phyloP scores from a whole-genome alignment of 257 asterid genomes.

The Solanum chmielewskii region DNA sequence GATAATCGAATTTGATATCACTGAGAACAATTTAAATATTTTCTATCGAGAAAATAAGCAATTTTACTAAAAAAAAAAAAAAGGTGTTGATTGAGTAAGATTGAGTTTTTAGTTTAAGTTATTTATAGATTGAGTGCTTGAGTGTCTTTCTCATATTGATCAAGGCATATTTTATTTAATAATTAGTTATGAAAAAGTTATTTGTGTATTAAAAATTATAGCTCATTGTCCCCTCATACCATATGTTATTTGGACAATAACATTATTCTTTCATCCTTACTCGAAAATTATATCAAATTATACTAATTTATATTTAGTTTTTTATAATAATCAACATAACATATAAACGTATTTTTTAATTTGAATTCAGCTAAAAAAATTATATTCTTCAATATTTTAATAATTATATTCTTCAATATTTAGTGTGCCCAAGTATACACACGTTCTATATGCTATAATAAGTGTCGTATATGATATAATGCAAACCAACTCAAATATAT shows the following conservation, averaged over 20 bases:
- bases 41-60: fast-evolving
- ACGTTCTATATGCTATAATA: too few species aligned
- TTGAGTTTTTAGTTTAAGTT: fast-evolving
- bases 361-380: background rate
- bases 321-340: too few species aligned
- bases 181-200: too few species aligned
- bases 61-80: fast-evolving
- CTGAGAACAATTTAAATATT: too few species aligned
- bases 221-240: background rate
- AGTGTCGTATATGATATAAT: too few species aligned
- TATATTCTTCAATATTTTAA: fast-evolving
- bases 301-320: too few species aligned
- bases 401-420: fast-evolving
- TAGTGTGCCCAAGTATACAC: background rate
- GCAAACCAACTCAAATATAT: background rate
- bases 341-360: too few species aligned
- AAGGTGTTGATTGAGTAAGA: background rate
- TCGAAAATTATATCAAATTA: background rate
- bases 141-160: background rate
- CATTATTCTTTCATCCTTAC: too few species aligned
- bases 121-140: background rate
- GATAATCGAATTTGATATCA: fast-evolving
- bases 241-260: too few species aligned
- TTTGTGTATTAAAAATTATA: background rate
- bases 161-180: too few species aligned